Conservation (phyloP, 768 basidiomycete genomes). For the Xerocomellus amylosporus region DNA sequence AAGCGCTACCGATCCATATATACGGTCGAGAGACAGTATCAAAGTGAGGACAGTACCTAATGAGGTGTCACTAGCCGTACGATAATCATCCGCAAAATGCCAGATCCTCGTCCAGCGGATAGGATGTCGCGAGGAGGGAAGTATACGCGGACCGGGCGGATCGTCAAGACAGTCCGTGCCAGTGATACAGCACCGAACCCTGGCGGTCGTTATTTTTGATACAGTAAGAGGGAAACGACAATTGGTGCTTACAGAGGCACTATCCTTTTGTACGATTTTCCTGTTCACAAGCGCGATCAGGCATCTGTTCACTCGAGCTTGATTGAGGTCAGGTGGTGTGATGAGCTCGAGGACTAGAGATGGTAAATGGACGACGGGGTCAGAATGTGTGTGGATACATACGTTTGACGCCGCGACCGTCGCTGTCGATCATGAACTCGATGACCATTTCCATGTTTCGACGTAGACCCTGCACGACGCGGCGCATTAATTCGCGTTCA, state of each 20-base stretch:
- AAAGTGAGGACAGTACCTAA: not conserved
- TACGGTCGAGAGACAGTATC: not conserved
- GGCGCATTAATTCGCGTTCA: not conserved
- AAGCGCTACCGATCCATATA: no score
- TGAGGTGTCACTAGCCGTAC: not conserved
- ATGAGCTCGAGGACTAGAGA: constrained; percentile 73
- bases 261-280: constrained; percentile 80
- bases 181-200: constrained; percentile 68
- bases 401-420: constrained; percentile 56
- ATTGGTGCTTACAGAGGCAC: constrained; percentile 45
- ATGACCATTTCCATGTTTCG: constrained; percentile 80
- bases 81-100: not conserved
- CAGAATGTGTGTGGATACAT: constrained; percentile 36
- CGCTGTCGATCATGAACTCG: constrained; percentile 66
- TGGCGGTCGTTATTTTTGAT: constrained; percentile 21
- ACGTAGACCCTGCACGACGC: constrained; percentile 55
- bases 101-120: not conserved
- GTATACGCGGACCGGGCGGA: not conserved
- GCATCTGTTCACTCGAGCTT: constrained; percentile 91
- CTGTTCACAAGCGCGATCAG: constrained; percentile 86
- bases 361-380: not conserved
- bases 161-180: constrained; percentile 52
- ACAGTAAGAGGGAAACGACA: not conserved
- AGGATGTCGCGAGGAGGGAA: not conserved
- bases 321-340: constrained; percentile 76